Conservation (phyloP, 306 rosid species). For the Quercus parvula region DNA sequence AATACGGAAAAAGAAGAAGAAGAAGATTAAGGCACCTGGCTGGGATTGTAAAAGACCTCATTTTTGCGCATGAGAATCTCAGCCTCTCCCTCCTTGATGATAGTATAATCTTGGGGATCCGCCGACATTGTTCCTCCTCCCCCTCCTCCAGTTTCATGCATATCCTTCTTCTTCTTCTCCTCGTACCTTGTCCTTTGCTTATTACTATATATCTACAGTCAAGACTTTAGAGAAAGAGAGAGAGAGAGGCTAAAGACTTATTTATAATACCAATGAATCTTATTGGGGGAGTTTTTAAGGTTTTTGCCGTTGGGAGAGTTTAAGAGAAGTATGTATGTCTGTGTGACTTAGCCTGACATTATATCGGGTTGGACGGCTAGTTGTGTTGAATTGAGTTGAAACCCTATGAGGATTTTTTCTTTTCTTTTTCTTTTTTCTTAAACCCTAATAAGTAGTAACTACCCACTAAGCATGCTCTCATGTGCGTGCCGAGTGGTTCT, state of each 20-base stretch:
- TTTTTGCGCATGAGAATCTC: conserved; percentile 96
- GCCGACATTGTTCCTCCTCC: conserved; percentile 48
- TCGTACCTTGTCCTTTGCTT: too few relatives aligned
- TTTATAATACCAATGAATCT: not conserved
- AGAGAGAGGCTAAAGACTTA: not conserved
- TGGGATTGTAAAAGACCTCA: conserved; percentile 81
- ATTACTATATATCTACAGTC: not conserved
- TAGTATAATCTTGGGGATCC: conserved; percentile 61
- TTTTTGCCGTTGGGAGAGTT: not conserved
- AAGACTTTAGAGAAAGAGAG: not conserved
- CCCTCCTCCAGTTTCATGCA: conserved; percentile 35
- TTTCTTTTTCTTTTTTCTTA: not conserved
- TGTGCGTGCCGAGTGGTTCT: too few relatives aligned
- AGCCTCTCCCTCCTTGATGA: conserved; percentile 96
- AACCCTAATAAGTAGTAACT: conserved; percentile 18
- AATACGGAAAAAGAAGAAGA: too few relatives aligned
- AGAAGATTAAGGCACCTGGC: conserved; percentile 62
- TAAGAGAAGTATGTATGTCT: too few relatives aligned
- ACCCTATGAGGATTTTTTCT: too few relatives aligned
- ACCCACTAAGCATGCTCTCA: rapidly evolving
- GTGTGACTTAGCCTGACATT: too few relatives aligned
- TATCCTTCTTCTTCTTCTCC: conserved; percentile 7
- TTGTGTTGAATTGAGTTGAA: too few relatives aligned
- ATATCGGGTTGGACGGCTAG: too few relatives aligned
- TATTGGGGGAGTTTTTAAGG: not conserved